Evolutionary conservation across 2,329 filamentous ascomycete species (phyloP).

Genomic region (Penicillium sp.): DNA sequence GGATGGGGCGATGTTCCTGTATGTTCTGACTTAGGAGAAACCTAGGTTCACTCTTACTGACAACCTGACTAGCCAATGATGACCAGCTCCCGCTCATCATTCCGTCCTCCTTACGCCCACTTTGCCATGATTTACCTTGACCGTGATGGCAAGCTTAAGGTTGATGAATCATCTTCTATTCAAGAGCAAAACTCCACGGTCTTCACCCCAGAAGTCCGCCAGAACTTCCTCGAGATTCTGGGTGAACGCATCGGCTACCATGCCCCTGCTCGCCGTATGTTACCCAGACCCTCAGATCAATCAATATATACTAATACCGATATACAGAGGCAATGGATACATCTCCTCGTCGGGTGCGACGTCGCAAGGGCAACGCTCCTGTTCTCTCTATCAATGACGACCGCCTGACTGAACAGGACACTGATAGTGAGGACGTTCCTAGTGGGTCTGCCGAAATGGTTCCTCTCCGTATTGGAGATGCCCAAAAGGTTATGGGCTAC

Average conservation of each 20-base stretch:
- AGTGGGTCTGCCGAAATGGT: conserved; percentile 27
- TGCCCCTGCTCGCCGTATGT: conserved; percentile 31
- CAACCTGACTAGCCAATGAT: conserved; percentile 27
- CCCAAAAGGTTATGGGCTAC: conserved; percentile 37
- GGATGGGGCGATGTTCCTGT: conserved; percentile 35
- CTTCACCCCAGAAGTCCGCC: conserved; percentile 36
- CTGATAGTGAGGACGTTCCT: conserved; percentile 27
- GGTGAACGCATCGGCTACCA: conserved; percentile 32
- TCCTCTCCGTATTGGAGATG: conserved; percentile 40
- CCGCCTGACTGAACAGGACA: conserved; percentile 19
- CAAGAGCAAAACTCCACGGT: conserved; percentile 30
- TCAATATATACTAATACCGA: background rate
- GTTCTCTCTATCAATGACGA: conserved; percentile 16
- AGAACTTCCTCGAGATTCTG: conserved; percentile 36
- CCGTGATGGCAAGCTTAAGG: conserved; percentile 32
- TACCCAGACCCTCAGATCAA: background rate
- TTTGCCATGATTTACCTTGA: conserved; percentile 40
- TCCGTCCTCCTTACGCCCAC: conserved; percentile 32
- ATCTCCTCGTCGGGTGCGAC: conserved; percentile 30
- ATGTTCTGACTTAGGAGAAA: conserved; percentile 1
- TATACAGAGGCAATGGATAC: conserved; percentile 15
- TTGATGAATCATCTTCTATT: conserved; percentile 35
- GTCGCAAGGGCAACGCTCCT: conserved; percentile 27
- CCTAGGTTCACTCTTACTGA: conserved; percentile 1
- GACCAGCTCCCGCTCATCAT: conserved; percentile 22